phyloP scores from a whole-genome alignment of 2,329 filamentous ascomycete genomes.

The Alternaria sp. region DNA sequence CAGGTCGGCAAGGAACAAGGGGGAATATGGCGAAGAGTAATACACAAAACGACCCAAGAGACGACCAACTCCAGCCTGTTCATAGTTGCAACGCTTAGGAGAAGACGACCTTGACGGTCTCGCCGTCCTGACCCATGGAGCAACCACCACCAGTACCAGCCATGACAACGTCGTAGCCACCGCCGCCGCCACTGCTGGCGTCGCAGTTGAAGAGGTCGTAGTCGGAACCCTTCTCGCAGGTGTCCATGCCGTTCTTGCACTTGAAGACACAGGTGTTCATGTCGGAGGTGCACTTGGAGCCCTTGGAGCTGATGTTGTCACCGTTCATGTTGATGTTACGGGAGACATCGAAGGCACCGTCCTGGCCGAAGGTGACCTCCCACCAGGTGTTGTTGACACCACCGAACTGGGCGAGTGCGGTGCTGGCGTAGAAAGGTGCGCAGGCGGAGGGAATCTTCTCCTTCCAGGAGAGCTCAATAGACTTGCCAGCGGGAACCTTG shows the following conservation, averaged over 20 bases:
- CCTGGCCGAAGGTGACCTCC: constrained; percentile 53
- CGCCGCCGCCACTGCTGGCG: constrained; percentile 33
- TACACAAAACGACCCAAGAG: constrained; percentile 23
- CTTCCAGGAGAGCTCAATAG: constrained; percentile 51
- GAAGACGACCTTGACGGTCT: constrained; percentile 41
- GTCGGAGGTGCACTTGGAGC: constrained; percentile 53
- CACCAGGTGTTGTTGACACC: constrained; percentile 57
- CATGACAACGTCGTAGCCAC: constrained; percentile 41
- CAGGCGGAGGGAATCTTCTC: constrained; percentile 53
- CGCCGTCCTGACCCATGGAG: constrained; percentile 35
- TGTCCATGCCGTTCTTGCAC: constrained; percentile 46
- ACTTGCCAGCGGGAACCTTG: constrained; percentile 49
- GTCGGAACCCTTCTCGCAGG: constrained; percentile 47
- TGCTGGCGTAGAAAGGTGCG: constrained; percentile 49
- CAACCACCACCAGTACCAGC: constrained; percentile 43
- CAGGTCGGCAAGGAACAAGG: constrained; percentile 25
- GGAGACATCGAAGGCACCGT: constrained; percentile 55
- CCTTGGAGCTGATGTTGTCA: constrained; percentile 49
- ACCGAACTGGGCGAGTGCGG: constrained; percentile 45
- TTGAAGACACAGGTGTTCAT: constrained; percentile 56
- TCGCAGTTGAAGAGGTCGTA: constrained; percentile 53
- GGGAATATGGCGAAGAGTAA: constrained; percentile 31
- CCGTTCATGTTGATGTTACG: constrained; percentile 58
- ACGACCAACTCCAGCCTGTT: constrained; percentile 20
- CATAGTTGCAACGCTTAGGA: constrained; percentile 19